These are phyloP conservation scores for Baudoinia panamericana DNA, from an alignment of 495 filamentous ascomycete genomes.

Conservation along the genomic window DNA sequence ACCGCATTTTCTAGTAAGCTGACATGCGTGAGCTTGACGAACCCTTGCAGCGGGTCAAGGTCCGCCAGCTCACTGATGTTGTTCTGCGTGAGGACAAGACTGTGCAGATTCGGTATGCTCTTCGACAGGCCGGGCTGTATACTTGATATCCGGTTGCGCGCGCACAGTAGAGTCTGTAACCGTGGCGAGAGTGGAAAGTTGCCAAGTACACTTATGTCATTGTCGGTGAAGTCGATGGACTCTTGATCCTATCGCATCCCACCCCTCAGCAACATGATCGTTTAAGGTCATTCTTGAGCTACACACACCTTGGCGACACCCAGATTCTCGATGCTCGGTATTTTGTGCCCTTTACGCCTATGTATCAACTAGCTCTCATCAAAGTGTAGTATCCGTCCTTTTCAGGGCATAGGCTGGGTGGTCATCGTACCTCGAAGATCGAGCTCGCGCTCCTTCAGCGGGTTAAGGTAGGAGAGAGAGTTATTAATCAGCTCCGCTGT, in stretches of 20 bases:
- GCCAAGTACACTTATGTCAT: constrained; percentile 74
- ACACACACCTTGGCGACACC: constrained; percentile 76
- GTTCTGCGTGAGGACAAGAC: constrained; percentile 55
- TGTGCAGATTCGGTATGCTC: constrained; percentile 63
- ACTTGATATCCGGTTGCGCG: constrained; percentile 69
- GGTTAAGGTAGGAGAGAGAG: constrained; percentile 94
- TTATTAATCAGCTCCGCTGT: constrained; percentile 83
- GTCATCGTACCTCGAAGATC: constrained; percentile 76
- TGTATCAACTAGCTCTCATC: constrained; percentile 66
- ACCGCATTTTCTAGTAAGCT: constrained; percentile 78
- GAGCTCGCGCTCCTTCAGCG: constrained; percentile 92
- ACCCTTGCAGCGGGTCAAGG: constrained; percentile 64
- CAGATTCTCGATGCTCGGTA: constrained; percentile 94
- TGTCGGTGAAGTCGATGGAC: constrained; percentile 95
- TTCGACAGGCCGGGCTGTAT: constrained; percentile 63
- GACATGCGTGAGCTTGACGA: constrained; percentile 62
- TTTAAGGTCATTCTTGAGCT: too few species aligned
- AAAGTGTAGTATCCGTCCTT: constrained; percentile 97
- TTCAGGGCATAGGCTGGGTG: constrained; percentile 50
- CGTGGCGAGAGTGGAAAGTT: constrained; percentile 94
- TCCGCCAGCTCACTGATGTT: constrained; percentile 46
- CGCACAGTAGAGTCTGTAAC: constrained; percentile 71
- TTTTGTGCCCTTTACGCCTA: constrained; percentile 78
- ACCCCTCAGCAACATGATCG: background rate
- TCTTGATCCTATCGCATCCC: constrained; percentile 57